These are phyloP conservation scores for Talaromyces verruculosus DNA, from an alignment of 2,329 filamentous ascomycete species.

Conservation along the genomic window DNA sequence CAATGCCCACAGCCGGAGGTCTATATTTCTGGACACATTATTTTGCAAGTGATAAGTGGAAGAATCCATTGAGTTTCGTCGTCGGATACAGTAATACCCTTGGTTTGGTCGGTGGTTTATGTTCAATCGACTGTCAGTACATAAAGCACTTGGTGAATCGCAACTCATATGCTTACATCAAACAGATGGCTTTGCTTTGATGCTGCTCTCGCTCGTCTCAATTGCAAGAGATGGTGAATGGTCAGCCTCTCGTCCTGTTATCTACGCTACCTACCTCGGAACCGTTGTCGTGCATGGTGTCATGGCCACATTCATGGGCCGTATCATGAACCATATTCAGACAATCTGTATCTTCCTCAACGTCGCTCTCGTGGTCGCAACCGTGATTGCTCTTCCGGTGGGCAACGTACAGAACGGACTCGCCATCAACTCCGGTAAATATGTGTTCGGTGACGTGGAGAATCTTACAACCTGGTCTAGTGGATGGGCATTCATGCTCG, in stretches of 20 bases:
- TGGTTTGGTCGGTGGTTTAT: slow-evolving; percentile 61
- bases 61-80: slow-evolving; percentile 60
- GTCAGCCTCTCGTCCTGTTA: slow-evolving; percentile 55
- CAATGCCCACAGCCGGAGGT: slow-evolving; percentile 61
- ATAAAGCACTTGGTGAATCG: not conserved
- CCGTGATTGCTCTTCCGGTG: slow-evolving; percentile 58
- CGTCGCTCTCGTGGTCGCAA: slow-evolving; percentile 56
- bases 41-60: slow-evolving; percentile 55
- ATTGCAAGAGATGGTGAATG: slow-evolving; percentile 58
- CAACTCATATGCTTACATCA: slow-evolving; percentile 19
- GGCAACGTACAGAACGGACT: slow-evolving; percentile 38
- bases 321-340: slow-evolving; percentile 61
- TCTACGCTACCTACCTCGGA: slow-evolving; percentile 59
- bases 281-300: slow-evolving; percentile 57
- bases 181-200: slow-evolving; percentile 52
- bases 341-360: slow-evolving; percentile 58
- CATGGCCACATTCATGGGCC: slow-evolving; percentile 54
- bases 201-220: slow-evolving; percentile 60
- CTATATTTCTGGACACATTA: slow-evolving; percentile 63
- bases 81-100: slow-evolving; percentile 64
- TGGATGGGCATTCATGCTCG: slow-evolving; percentile 60
- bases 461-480: slow-evolving; percentile 61
- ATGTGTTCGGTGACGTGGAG: slow-evolving; percentile 57
- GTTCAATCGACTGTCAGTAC: slow-evolving; percentile 58
- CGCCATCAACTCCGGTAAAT: slow-evolving; percentile 42